Evolutionary conservation across 345 rosid genomes (phyloP).

Genomic region (Clarkia xantiana): DNA sequence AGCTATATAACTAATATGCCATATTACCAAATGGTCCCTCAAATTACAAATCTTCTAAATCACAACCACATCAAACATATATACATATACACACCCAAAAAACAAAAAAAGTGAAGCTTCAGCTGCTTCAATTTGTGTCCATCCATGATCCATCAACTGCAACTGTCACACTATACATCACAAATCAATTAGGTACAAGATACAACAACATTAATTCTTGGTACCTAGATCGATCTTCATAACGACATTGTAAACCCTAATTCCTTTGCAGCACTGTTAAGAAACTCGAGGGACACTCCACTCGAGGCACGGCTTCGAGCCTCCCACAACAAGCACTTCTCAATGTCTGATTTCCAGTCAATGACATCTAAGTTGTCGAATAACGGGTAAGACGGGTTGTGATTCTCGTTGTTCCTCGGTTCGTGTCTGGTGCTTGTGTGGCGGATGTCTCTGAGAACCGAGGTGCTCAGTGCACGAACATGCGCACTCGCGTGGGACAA

Average conservation of each 20-base stretch:
- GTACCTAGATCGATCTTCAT: constrained; percentile 12
- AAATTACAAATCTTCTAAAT: too few species aligned
- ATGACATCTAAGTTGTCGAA: constrained; percentile 26
- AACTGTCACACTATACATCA: constrained; percentile 2
- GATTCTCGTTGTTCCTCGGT: constrained; percentile 32
- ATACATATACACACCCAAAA: too few species aligned
- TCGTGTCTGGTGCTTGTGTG: constrained; percentile 23
- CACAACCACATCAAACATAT: too few species aligned
- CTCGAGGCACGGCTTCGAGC: constrained; percentile 57
- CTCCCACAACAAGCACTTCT: constrained; percentile 79
- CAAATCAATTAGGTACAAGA: too few species aligned
- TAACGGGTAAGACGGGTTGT: constrained; percentile 32
- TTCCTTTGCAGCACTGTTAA: constrained; percentile 62
- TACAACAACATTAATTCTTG: too few species aligned
- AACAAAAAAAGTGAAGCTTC: too few species aligned
- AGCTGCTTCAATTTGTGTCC: too few species aligned
- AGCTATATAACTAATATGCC: too few species aligned
- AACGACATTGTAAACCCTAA: constrained; percentile 52
- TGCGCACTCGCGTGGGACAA: constrained; percentile 90
- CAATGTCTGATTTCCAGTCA: constrained; percentile 75
- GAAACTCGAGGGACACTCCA: constrained; percentile 52
- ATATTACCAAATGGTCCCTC: too few species aligned
- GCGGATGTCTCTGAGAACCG: constrained; percentile 67
- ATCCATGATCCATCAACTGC: too few species aligned
- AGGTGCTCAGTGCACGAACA: constrained; percentile 77